Conservation (phyloP, 495 filamentous ascomycete species). For the Penicillium salamii region DNA sequence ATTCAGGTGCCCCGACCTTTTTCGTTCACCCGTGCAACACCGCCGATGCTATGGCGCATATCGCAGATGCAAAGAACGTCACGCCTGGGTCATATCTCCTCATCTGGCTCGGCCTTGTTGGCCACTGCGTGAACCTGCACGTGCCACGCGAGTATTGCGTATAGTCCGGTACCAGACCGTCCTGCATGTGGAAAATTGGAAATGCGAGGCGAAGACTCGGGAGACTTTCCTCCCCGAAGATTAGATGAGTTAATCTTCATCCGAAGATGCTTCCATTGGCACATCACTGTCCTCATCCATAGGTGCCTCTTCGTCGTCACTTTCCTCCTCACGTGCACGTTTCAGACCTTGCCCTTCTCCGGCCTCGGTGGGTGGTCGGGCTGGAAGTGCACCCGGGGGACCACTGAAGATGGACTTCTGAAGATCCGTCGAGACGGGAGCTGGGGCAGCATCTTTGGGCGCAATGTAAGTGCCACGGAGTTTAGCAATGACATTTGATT, state of each 20-base stretch:
- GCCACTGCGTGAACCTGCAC: constrained; percentile 68
- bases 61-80: constrained; percentile 47
- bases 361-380: constrained; percentile 36
- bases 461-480: constrained; percentile 84
- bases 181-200: constrained; percentile 5
- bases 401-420: constrained; percentile 81
- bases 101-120: constrained; percentile 77
- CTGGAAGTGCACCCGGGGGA: constrained; percentile 50
- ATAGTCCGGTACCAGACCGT: constrained; percentile 22
- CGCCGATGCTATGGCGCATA: constrained; percentile 65
- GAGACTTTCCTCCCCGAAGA: not conserved
- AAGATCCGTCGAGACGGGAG: constrained; percentile 65
- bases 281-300: constrained; percentile 70
- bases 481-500: constrained; percentile 81
- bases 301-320: constrained; percentile 63
- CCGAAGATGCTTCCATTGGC: constrained; percentile 53
- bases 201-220: not conserved
- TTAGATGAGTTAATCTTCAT: constrained; percentile 43
- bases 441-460: constrained; percentile 50
- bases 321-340: constrained; percentile 70
- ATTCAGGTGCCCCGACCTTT: constrained; percentile 67
- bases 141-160: constrained; percentile 53
- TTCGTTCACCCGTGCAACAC: constrained; percentile 87
- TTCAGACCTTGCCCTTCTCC: constrained; percentile 53
- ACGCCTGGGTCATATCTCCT: constrained; percentile 67